phyloP scores from a whole-genome alignment of 306 rosid genomes.

The Senna siamea region DNA sequence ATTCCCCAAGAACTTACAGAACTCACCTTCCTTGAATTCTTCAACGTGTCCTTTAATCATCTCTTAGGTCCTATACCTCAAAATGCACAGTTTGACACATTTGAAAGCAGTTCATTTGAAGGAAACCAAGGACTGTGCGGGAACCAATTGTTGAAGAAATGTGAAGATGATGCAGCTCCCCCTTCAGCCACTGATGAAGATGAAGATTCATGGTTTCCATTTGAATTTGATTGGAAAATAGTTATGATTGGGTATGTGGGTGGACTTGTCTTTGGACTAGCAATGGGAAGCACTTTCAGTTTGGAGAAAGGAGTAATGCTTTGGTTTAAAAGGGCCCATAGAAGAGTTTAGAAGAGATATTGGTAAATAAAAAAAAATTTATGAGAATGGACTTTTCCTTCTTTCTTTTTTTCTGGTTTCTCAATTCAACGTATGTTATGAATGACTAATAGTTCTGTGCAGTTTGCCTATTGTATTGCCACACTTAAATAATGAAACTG shows the following conservation, averaged over 20 bases:
- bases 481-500: too few relatives aligned
- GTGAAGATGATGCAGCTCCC: neutral
- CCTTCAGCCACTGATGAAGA: slow-evolving; percentile 5
- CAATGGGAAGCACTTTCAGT: slow-evolving; percentile 14
- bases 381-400: too few relatives aligned
- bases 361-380: neutral
- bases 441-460: too few relatives aligned
- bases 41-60: slow-evolving; percentile 35
- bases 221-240: slow-evolving; percentile 11
- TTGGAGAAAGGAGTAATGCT: neutral
- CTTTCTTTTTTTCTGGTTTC: too few relatives aligned
- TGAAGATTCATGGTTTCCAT: neutral
- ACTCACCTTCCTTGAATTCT: slow-evolving; percentile 36
- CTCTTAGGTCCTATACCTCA: slow-evolving; percentile 39
- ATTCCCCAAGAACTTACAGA: slow-evolving; percentile 29
- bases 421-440: too few relatives aligned
- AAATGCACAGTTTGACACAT: slow-evolving; percentile 31
- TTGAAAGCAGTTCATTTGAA: slow-evolving; percentile 10
- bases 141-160: slow-evolving; percentile 25
- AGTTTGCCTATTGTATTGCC: too few relatives aligned
- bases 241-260: slow-evolving; percentile 37
- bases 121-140: slow-evolving; percentile 41
- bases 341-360: neutral
- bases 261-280: slow-evolving; percentile 31
- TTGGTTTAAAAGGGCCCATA: neutral